Percentiles rank a stretch among this genome's conserved stretches.
Conservation (phyloP, 352 stramenopile genomes). For the Pythium vanterpoolii region DNA sequence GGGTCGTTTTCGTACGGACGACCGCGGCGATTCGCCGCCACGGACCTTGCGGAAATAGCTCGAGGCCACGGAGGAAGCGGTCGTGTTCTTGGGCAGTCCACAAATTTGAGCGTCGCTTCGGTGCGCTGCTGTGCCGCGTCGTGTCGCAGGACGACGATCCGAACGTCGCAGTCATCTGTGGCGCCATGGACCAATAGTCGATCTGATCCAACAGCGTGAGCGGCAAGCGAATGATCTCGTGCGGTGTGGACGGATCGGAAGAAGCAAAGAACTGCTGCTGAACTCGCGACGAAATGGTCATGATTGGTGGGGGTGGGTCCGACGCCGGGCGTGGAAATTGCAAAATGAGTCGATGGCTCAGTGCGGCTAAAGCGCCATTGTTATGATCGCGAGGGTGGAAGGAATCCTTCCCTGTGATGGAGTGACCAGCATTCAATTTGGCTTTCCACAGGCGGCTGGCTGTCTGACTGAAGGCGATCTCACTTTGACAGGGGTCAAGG, state of each 20-base stretch:
- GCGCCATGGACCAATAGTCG: slow-evolving; percentile 5
- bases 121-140: background rate
- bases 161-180: background rate
- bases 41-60: background rate
- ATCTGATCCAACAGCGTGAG: slow-evolving; percentile 1
- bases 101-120: background rate
- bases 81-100: slow-evolving; percentile 10
- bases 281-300: slow-evolving; percentile 14
- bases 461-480: too few relatives aligned
- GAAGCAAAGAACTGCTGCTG: slow-evolving; percentile 2
- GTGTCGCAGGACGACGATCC: background rate
- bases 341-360: too few relatives aligned
- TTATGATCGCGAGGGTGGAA: too few relatives aligned
- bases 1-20: slow-evolving; percentile 43
- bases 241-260: background rate
- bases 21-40: slow-evolving; percentile 11
- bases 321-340: background rate
- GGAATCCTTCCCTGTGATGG: too few relatives aligned
- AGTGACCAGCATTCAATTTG: too few relatives aligned
- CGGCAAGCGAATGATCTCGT: slow-evolving; percentile 6
- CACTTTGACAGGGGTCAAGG: too few relatives aligned
- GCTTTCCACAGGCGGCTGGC: too few relatives aligned
- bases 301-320: background rate
- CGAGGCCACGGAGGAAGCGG: slow-evolving; percentile 6
- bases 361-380: too few relatives aligned